phyloP scores from a whole-genome alignment of 768 basidiomycete species.

The Clitopilus hobsonii region DNA sequence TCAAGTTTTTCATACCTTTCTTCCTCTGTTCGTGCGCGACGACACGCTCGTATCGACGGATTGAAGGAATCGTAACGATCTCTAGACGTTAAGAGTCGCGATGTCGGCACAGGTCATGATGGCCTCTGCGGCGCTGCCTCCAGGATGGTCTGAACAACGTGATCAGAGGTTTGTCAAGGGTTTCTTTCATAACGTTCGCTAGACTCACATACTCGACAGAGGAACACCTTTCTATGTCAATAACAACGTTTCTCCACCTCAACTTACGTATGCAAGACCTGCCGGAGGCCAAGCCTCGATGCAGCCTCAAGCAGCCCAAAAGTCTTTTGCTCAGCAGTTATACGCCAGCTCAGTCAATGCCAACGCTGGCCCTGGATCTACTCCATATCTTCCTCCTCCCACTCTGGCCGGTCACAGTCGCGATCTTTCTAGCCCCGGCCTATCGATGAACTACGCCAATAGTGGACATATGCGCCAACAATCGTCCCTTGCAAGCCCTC shows the following conservation, averaged over 20 bases:
- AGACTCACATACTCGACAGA: not conserved
- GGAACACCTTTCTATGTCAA: conserved; percentile 30
- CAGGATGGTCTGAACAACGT: conserved; percentile 9
- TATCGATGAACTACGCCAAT: not conserved
- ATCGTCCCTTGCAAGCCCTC: not conserved
- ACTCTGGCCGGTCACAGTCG: conserved; percentile 8
- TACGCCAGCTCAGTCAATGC: conserved; percentile 33
- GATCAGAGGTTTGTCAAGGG: conserved; percentile 10
- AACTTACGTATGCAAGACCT: conserved; percentile 30
- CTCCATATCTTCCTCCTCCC: conserved; percentile 10
- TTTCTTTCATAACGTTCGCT: not conserved
- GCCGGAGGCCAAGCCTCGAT: not conserved
- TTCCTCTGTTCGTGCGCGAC: not conserved
- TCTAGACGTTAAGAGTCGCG: not conserved
- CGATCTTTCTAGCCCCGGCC: not conserved
- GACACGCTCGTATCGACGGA: not conserved
- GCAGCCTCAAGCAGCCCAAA: conserved; percentile 10
- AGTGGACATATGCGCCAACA: conserved; percentile 4
- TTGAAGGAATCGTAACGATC: not conserved
- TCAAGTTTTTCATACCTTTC: not conserved
- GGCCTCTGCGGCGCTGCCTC: conserved; percentile 8
- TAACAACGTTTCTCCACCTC: conserved; percentile 22
- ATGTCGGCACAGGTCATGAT: conserved; percentile 2
- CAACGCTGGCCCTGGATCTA: conserved; percentile 2
- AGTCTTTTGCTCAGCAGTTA: conserved; percentile 35